Base-by-base conservation (phyloP, 2,329 filamentous ascomycete genomes). In the Stemphylium vesicarium region DNA sequence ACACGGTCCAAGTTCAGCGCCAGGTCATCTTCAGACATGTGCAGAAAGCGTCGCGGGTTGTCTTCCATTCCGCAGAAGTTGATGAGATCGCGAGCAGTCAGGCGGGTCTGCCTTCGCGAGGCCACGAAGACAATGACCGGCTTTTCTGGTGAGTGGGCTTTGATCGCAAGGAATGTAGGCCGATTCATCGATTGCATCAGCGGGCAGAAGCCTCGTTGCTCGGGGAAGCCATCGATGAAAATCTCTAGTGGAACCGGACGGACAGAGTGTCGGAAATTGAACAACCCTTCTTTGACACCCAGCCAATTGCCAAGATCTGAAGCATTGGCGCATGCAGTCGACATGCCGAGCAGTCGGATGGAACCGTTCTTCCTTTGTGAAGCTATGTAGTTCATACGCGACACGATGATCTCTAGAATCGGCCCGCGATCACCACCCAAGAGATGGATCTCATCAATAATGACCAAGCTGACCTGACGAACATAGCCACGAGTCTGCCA, bases 171-270 rank as follows among this genome's bases (percentile, higher is more conserved):
- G 77, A 98, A 99, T 0, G 95, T 97, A 2, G 95, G 95, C 6
- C 95, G 85, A 71, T 99, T 99, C 95, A 99, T 99, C 0, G 92
- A 96, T 77, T 98, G 94, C 95, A 99, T 99, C 62, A 99, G 78
- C 0, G 95, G 92, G 68, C 94, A 98, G 79, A 99, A 99, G 0
- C 95, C 95, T 56, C 94, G 86, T 64, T 95, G 89, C 70, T 98
- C 92, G 0, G 95, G 93, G 72, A 99, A 99, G 0, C 95, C 96
- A 73, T 99, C 95, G 63, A 99, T 99, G 76, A 91, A 99, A 38
- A 97, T 91, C 74, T 99, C 94, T 35, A 99, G 78, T 0, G 96
- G 95, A 9, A 99, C 96, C 2, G 96, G 95, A 20, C 95, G 91
- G 32, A 99, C 96, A 0, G 93, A 98, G 72, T 99, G 95, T 24